Evolutionary conservation across 345 rosid genomes (phyloP).

Genomic region (Hypericum perforatum): DNA sequence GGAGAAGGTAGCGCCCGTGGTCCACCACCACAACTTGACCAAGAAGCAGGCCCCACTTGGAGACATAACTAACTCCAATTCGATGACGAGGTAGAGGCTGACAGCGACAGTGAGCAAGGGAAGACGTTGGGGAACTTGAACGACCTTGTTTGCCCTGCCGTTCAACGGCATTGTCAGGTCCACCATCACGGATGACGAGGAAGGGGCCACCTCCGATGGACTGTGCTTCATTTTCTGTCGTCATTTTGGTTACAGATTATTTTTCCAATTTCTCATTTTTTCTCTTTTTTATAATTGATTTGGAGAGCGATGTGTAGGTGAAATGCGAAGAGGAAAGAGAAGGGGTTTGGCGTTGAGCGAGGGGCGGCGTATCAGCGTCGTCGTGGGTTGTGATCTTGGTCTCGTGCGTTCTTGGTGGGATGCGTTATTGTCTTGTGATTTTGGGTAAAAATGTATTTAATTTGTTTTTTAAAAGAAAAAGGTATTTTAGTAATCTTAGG

Average conservation of each 20-base stretch:
- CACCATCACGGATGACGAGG: conserved; percentile 39
- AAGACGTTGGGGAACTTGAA: too few species aligned
- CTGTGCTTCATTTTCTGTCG: conserved; percentile 42
- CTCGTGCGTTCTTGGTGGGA: too few species aligned
- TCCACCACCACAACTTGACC: conserved; percentile 24
- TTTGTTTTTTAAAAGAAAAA: too few species aligned
- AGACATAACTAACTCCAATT: conserved; percentile 54
- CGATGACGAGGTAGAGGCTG: too few species aligned
- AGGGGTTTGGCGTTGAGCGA: conserved; percentile 17
- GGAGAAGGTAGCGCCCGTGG: conserved; percentile 22
- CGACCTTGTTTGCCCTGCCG: conserved; percentile 74
- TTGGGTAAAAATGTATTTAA: too few species aligned
- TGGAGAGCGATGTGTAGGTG: conserved; percentile 15
- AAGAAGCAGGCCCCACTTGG: conserved; percentile 73
- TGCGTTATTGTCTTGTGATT: too few species aligned
- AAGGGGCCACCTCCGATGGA: conserved; percentile 62
- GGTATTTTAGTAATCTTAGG: too few species aligned
- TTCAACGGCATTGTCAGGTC: conserved; percentile 42
- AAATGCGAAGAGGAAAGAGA: conserved; percentile 11
- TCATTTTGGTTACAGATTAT: not conserved
- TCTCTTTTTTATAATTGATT: conserved; percentile 11
- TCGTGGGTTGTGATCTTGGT: too few species aligned
- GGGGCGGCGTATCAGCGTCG: conserved; percentile 27
- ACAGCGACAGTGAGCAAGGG: too few species aligned
- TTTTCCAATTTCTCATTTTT: not conserved